Conservation (phyloP, 495 filamentous ascomycete genomes). For the Talaromyces ruber region DNA sequence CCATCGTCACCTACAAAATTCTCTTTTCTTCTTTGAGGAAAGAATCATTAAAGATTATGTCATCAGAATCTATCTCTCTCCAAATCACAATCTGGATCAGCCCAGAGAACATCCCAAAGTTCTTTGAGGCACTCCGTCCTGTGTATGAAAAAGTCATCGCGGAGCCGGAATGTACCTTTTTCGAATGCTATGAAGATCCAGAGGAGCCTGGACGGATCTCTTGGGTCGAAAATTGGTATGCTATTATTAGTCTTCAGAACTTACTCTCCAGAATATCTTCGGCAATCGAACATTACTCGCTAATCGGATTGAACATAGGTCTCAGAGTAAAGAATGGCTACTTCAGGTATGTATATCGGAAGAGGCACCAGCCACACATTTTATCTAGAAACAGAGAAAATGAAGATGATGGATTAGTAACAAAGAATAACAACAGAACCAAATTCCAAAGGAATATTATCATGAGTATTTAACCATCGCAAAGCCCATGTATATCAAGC, state of each 20-base stretch:
- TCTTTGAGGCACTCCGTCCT: conserved; percentile 29
- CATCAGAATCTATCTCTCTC: conserved; percentile 10
- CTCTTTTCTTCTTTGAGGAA: neutral
- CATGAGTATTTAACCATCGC: conserved; percentile 36
- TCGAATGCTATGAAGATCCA: conserved; percentile 33
- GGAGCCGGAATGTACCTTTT: conserved; percentile 40
- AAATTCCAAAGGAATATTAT: conserved; percentile 43
- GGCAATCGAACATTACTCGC: neutral
- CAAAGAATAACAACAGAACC: conserved; percentile 20
- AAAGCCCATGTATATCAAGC: conserved; percentile 40
- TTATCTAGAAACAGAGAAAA: neutral
- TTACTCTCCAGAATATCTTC: neutral
- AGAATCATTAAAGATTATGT: neutral
- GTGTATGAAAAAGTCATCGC: conserved; percentile 32
- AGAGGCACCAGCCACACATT: neutral
- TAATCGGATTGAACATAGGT: conserved; percentile 13
- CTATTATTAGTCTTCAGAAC: neutral
- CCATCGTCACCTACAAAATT: neutral
- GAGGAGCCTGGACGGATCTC: conserved; percentile 33
- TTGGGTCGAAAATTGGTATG: conserved; percentile 41
- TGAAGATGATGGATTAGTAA: conserved; percentile 6
- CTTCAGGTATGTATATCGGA: conserved; percentile 19
- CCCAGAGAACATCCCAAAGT: conserved; percentile 29
- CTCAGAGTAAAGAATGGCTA: conserved; percentile 29
- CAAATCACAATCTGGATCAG: conserved; percentile 35